Evolutionary conservation across 495 filamentous ascomycete species (phyloP), one percentile per base, ranked within the genome.

Genomic region (Daldinia caldariorum): DNA sequence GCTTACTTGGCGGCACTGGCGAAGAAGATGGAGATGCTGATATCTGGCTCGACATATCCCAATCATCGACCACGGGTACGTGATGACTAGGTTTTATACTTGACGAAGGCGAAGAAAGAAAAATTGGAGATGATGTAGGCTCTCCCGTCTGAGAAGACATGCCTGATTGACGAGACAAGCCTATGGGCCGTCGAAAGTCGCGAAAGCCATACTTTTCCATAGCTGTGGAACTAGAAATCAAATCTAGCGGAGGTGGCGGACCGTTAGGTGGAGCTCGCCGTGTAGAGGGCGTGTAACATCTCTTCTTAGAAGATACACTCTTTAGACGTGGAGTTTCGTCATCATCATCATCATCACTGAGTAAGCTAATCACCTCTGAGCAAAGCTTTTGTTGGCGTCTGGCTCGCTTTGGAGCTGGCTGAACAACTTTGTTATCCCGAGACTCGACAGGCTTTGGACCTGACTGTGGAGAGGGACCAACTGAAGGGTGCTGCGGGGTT

Each of bases 341-440:
- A 14, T 71, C 68, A 14, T 64, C 56, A 0, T 71, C 68, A 14
- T 66, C 59, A 31, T 66, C 63, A 45, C 63, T 67, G 16, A 71
- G 63, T 13, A 72, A 53, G 45, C 60, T 64, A 31, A 67, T 67
- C 26, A 67, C 55, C 29, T 67, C 55, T 8, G 31, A 49, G 12
- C 6, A 37, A 10, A 6, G 16, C 0, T 26, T 10, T 32, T 20
- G 37, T 1, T 34, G 41, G 34, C 26, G 1, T 54, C 64, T 72
- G 3, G 49, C 54, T 61, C 60, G 54, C 22, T 72, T 72, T 12
- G 61, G 31, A 6, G 60, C 10, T 4, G 18, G 49, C 12, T 58
- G n/a, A 55, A 31, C 32, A n/a, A 18, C 34, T 35, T 16, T 39
- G 0, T 49, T 35, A 39, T 22, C 16, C 22, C 13, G 47, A 31